Base-by-base conservation (phyloP, 768 basidiomycete genomes). In the Collybia sp. region DNA sequence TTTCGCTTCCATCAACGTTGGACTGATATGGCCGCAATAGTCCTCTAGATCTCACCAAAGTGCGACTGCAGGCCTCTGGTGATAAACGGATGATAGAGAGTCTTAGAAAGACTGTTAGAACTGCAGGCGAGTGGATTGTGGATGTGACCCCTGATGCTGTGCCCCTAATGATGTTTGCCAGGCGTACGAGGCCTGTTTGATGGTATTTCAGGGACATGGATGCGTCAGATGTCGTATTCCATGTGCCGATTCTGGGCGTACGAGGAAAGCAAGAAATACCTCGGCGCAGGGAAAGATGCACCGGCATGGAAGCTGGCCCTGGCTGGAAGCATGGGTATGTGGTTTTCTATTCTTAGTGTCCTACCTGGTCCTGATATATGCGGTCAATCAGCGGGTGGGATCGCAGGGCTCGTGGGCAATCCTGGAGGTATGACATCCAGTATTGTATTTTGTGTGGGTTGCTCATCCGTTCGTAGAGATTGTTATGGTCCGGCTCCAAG, bases 171-270 rank as follows among this genome's bases (percentile, higher is more conserved):
- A 71, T 35, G 66, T 65, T 44, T 46, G 51, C 47, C 46, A 79
- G 81, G 81, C 48, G 66, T 70, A 41, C 73, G 80, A 33, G 92
- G 92, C 2, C 72, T 93, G 40, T 91, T 80, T 57, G 92, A 93
- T 59, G 92, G 92, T 13, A 89, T 93, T 48, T 72, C 84, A 2
- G 92, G 91, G 25, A 95, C 92, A 19, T 85, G 89, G 81, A 66
- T 95, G 65, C 79, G 92, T 20, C 92, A 95, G 67, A 91, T 93
- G 89, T 88, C 83, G 30, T 94, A 94, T 67, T 91, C 88, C 36
- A 71, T 93, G 62, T 91, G 88, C 62, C 76, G 91, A n/a, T 94
- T 93, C 71, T 93, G 89, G 81, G 89, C 88, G 12, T 92, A 93
- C 62, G 91, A 93, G 51, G 86, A 89, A 69, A 88, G 85, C 62